Conservation (phyloP, 768 basidiomycete genomes). For the Tricholoma furcatifolium region DNA sequence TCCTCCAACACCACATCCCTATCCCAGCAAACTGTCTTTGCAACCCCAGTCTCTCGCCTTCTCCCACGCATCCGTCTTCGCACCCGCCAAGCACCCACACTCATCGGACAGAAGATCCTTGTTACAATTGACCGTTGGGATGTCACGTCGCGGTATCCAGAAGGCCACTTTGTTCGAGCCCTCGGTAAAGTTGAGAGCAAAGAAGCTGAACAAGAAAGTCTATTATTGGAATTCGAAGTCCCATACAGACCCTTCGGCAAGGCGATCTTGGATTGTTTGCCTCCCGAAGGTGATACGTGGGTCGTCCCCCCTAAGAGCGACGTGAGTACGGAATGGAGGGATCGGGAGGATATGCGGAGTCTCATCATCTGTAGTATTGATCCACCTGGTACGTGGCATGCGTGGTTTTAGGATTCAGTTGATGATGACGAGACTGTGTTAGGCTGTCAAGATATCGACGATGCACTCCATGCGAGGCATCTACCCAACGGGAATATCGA, state of each 20-base stretch:
- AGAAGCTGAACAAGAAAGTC: slow-evolving; percentile 93
- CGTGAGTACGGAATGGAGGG: slow-evolving; percentile 57
- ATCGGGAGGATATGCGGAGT: slow-evolving; percentile 83
- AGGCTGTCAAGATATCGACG: slow-evolving; percentile 99
- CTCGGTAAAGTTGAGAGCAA: slow-evolving; percentile 91
- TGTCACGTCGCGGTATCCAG: slow-evolving; percentile 83
- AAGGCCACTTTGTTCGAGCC: slow-evolving; percentile 94
- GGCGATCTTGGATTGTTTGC: slow-evolving; percentile 90
- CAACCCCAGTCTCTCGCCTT: slow-evolving; percentile 86
- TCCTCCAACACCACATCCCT: slow-evolving; percentile 76
- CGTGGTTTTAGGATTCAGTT: background rate
- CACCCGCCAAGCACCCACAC: slow-evolving; percentile 88
- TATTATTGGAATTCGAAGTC: slow-evolving; percentile 92
- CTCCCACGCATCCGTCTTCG: slow-evolving; percentile 93
- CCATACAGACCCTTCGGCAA: slow-evolving; percentile 97
- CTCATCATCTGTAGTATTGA: slow-evolving; percentile 95
- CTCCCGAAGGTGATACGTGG: slow-evolving; percentile 88
- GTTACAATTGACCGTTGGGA: slow-evolving; percentile 96
- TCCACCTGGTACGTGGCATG: slow-evolving; percentile 66
- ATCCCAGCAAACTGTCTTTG: slow-evolving; percentile 89
- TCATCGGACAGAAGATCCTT: slow-evolving; percentile 92
- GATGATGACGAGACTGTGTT: background rate
- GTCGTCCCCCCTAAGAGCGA: slow-evolving; percentile 78
- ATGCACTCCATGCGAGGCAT: slow-evolving; percentile 87
- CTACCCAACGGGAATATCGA: slow-evolving; percentile 94